Base-by-base conservation (phyloP, 1,284 basidiomycete species). In the Pisolithus thermaeus region DNA sequence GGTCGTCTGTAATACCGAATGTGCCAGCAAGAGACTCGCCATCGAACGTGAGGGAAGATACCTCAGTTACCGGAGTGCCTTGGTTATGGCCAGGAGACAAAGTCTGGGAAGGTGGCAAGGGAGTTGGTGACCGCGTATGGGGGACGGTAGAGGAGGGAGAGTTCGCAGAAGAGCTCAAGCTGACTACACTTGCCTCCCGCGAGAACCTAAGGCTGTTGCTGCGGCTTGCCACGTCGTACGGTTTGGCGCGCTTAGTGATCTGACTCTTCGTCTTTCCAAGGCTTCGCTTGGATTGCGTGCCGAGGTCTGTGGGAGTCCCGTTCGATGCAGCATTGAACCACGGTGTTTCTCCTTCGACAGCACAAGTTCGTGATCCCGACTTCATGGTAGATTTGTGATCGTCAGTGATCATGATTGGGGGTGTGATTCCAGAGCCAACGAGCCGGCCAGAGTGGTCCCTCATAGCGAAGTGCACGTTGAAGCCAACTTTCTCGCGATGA, bases 391-490 rank as follows among this genome's bases (percentile, higher is more conserved):
- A 93, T 73, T 97, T 97, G 73, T 97, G 95, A 68, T 99, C 97
- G 70, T 99, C 97, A 3, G 96, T 99, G 61, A 99, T 99, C 87
- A 99, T 96, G 63, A 99, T 96, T 3, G 96, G 93, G 30, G 87
- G 85, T 2, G 92, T 93, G 44, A 79, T 81, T 3, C 92, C 92
- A 9, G 81, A 81, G 9, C 92, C 96, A 49, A 99, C 81, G 46
- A 94, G 70, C 25, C 88, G 81, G 7, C 93, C 94, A 36, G 74
- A 77, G 61, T 84, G 76, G 58, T 97, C 91, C 61, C 87, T 81
- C 75, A 99, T 81, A 18, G 86, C 87, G 68, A 99, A 91, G 61
- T 91, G 88, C 58, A 99, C 86, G 66, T 89, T 86, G 72, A 99
- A 99, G 1, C 97, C 97, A 45, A 90, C 77, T 73, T 97, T 98